A percentile compares a stretch with the other conserved stretches of the same genome.
phyloP scores from a whole-genome alignment of 2,329 filamentous ascomycete species.

The Simplicillium aogashimaense region DNA sequence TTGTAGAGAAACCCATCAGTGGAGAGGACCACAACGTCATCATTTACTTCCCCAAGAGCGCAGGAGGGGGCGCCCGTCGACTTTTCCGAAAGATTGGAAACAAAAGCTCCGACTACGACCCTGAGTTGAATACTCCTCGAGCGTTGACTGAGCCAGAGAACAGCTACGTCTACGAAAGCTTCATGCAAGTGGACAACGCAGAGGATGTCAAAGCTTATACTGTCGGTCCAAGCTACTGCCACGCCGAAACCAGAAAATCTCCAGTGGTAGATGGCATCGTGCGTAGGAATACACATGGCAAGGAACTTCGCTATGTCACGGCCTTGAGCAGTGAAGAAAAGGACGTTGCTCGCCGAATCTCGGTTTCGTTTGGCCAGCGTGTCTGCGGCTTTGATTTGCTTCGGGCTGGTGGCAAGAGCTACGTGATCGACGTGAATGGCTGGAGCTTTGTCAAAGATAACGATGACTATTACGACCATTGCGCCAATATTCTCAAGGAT shows the following conservation, averaged over 20 bases:
- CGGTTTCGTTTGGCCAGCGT: slow-evolving; percentile 82
- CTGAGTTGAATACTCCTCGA: slow-evolving; percentile 64
- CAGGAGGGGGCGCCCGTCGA: slow-evolving; percentile 80
- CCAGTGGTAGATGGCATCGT: slow-evolving; percentile 95
- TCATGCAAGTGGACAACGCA: slow-evolving; percentile 90
- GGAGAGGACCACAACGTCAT: slow-evolving; percentile 98
- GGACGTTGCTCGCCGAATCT: slow-evolving; percentile 80
- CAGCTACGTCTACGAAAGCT: slow-evolving; percentile 96
- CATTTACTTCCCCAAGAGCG: slow-evolving; percentile 86
- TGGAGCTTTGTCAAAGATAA: slow-evolving; percentile 99
- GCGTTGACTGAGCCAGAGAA: slow-evolving; percentile 70
- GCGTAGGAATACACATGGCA: slow-evolving; percentile 90
- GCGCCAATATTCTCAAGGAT: slow-evolving; percentile 73
- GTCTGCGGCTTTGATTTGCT: slow-evolving; percentile 95
- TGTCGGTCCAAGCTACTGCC: slow-evolving; percentile 84
- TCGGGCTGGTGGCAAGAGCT: slow-evolving; percentile 80
- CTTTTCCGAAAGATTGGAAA: slow-evolving; percentile 97
- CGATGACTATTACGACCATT: slow-evolving; percentile 94
- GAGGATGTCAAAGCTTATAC: slow-evolving; percentile 99
- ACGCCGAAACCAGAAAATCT: slow-evolving; percentile 94
- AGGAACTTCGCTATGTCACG: slow-evolving; percentile 93
- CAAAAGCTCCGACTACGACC: slow-evolving; percentile 93
- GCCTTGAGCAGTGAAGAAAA: slow-evolving; percentile 71
- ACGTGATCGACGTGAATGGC: slow-evolving; percentile 97
- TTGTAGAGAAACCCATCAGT: slow-evolving; percentile 97